phyloP scores from a whole-genome alignment of 441 rosid genomes.

The Pelargonium fulgidum region DNA sequence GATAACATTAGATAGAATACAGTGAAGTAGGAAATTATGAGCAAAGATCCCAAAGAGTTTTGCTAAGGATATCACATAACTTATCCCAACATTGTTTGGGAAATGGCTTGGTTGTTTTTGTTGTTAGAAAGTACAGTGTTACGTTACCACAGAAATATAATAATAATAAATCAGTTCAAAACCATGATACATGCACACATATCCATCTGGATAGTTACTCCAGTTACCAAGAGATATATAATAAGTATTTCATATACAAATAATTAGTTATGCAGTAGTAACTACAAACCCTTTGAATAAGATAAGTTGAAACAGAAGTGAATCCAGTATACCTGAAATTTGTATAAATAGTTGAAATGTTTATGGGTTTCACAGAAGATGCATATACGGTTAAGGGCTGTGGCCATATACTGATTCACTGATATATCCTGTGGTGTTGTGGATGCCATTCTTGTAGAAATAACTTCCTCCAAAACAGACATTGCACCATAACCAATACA shows the following conservation, averaged over 20 bases:
- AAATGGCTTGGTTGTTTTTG: no score
- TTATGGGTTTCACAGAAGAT: slow-evolving; percentile 71
- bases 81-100: no score
- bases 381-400: slow-evolving; percentile 81
- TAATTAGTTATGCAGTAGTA: background rate
- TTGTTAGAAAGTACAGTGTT: background rate
- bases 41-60: no score
- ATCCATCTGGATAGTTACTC: background rate
- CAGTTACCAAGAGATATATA: background rate
- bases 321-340: slow-evolving; percentile 58
- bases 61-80: no score
- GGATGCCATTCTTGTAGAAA: slow-evolving; percentile 63
- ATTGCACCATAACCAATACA: slow-evolving; percentile 84
- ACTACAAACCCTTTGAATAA: background rate
- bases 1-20: no score
- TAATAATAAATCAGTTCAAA: background rate
- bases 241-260: background rate
- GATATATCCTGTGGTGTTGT: slow-evolving; percentile 50
- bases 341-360: slow-evolving; percentile 89
- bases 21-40: no score
- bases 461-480: slow-evolving; percentile 75
- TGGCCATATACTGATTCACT: slow-evolving; percentile 56
- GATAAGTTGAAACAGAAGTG: background rate
- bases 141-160: background rate
- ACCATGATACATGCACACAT: background rate